phyloP scores from a whole-genome alignment of 2,329 filamentous ascomycete genomes.

The Cordyceps fumosorosea region DNA sequence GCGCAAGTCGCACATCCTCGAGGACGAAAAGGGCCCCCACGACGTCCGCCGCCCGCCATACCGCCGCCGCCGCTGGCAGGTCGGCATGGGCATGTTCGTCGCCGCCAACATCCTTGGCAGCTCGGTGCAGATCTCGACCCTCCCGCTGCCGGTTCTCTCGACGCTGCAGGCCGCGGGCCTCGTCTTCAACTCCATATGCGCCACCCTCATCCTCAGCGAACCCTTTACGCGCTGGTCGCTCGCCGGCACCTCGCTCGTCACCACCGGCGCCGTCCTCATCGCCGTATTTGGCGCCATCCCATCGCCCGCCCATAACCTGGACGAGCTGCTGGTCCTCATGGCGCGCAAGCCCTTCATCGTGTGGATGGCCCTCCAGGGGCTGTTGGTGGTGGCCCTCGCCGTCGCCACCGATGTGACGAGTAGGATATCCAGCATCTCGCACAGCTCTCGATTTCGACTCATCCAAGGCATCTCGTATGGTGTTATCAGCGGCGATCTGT shows the following conservation, averaged over 20 bases:
- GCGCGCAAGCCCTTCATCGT: conserved; percentile 68
- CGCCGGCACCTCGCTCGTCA: conserved; percentile 81
- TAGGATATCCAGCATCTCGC: conserved; percentile 45
- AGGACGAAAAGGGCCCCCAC: conserved; percentile 83
- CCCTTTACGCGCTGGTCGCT: conserved; percentile 93
- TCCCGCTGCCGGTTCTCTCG: conserved; percentile 88
- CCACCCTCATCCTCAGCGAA: conserved; percentile 84
- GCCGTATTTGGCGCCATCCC: conserved; percentile 90
- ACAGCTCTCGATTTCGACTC: conserved; percentile 63
- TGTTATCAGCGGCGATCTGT: conserved; percentile 83
- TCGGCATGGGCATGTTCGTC: conserved; percentile 96
- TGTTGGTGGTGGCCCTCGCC: conserved; percentile 66
- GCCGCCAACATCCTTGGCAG: conserved; percentile 90
- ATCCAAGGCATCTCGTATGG: conserved; percentile 82
- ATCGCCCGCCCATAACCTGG: conserved; percentile 81
- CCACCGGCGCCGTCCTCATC: conserved; percentile 81
- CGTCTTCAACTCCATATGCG: conserved; percentile 98
- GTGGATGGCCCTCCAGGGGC: conserved; percentile 78
- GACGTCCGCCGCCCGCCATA: conserved; percentile 80
- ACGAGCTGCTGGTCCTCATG: conserved; percentile 72
- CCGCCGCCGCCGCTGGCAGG: conserved; percentile 86
- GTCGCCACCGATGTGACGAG: conserved; percentile 52
- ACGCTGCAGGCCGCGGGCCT: conserved; percentile 92
- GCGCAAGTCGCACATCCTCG: conserved; percentile 94
- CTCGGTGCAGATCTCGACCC: conserved; percentile 93